phyloP scores from a whole-genome alignment of 352 stramenopile genomes.

The Pythium aphanidermatum region DNA sequence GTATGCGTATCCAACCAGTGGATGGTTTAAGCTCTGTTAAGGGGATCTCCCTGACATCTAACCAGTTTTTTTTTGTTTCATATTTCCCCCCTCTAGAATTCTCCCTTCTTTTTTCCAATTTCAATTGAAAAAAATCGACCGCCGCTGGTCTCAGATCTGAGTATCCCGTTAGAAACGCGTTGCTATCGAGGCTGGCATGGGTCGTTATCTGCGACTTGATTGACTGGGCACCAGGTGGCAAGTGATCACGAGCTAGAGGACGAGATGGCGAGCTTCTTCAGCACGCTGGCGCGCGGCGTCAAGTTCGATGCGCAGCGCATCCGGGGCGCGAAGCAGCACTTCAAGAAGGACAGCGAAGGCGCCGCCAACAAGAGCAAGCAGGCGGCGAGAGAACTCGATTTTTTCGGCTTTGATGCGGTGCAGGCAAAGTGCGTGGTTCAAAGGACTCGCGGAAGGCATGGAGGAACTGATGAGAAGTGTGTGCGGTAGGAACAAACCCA shows the following conservation, averaged over 20 bases:
- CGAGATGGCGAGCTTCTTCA: slow-evolving; percentile 70
- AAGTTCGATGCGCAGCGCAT: slow-evolving; percentile 59
- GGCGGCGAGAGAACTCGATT: slow-evolving; percentile 53
- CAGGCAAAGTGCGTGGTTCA: too few species aligned
- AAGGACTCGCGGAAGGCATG: too few species aligned
- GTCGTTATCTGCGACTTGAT: slow-evolving; percentile 1
- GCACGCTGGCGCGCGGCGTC: slow-evolving; percentile 56
- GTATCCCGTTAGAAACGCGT: too few species aligned
- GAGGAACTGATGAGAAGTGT: too few species aligned
- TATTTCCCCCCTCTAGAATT: not conserved
- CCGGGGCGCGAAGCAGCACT: slow-evolving; percentile 51
- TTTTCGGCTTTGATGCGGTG: slow-evolving; percentile 66
- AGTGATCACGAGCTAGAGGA: not conserved
- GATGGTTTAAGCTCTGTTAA: slow-evolving; percentile 84
- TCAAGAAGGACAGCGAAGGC: slow-evolving; percentile 42
- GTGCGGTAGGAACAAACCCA: too few species aligned
- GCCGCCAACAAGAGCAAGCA: slow-evolving; percentile 20
- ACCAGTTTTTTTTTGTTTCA: slow-evolving; percentile 72
- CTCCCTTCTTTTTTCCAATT: not conserved
- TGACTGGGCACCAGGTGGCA: slow-evolving; percentile 1
- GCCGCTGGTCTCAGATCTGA: too few species aligned
- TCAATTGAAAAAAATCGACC: not conserved
- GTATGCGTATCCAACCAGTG: slow-evolving; percentile 68
- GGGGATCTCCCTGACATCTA: slow-evolving; percentile 40
- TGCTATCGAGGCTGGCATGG: too few species aligned